These are phyloP conservation scores for Lachancea cidri DNA, from an alignment of 805 yeast species.

Conservation along the genomic window DNA sequence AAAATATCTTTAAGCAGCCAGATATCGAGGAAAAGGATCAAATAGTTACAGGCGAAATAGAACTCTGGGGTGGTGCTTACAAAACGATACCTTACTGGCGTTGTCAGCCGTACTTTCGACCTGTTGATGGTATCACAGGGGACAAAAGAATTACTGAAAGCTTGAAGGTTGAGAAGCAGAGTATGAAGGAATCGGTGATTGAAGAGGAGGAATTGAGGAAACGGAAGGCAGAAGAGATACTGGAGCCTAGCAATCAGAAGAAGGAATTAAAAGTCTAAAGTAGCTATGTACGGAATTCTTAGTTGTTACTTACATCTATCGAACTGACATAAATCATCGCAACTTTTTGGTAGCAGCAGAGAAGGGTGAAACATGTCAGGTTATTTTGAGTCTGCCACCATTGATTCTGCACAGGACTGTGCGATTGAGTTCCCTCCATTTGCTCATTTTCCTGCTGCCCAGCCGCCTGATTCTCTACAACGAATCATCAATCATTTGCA, in stretches of 20 bases:
- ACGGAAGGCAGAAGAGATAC: conserved; percentile 8
- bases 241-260: background rate
- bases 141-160: conserved; percentile 36
- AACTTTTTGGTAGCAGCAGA: no score
- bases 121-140: conserved; percentile 71
- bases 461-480: conserved; percentile 23
- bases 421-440: conserved; percentile 15
- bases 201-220: conserved; percentile 1
- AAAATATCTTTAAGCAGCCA: conserved; percentile 45
- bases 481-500: conserved; percentile 35
- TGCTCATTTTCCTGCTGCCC: conserved; percentile 16
- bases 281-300: conserved; percentile 1
- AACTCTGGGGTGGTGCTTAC: conserved; percentile 77
- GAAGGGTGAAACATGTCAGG: background rate
- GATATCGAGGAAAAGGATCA: conserved; percentile 54
- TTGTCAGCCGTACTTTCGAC: conserved; percentile 91
- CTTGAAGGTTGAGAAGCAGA: conserved; percentile 16
- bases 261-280: conserved; percentile 14
- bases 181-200: background rate
- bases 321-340: no score
- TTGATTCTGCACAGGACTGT: conserved; percentile 14
- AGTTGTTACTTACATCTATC: no score
- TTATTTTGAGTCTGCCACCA: conserved; percentile 10
- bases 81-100: conserved; percentile 90
- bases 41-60: conserved; percentile 48